These are phyloP conservation scores for Talaromyces verruculosus DNA, from an alignment of 2,329 filamentous ascomycete genomes.

Conservation along the genomic window DNA sequence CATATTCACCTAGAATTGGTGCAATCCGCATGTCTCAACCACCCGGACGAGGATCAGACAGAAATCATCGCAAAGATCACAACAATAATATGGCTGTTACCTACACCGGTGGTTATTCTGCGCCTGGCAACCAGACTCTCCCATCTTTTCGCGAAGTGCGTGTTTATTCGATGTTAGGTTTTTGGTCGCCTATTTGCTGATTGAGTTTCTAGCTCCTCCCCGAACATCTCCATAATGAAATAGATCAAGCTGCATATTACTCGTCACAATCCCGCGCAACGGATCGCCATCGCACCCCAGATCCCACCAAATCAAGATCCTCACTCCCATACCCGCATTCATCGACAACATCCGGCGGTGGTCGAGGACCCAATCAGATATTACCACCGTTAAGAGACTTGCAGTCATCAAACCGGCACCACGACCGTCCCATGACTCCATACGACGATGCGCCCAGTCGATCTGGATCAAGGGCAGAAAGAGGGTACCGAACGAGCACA, in stretches of 20 bases:
- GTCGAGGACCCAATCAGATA: slow-evolving; percentile 34
- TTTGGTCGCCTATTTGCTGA: neutral
- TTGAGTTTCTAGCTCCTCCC: slow-evolving; percentile 36
- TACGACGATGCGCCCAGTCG: slow-evolving; percentile 28
- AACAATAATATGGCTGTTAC: slow-evolving; percentile 18
- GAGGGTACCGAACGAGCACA: slow-evolving; percentile 13
- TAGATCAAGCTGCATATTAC: slow-evolving; percentile 41
- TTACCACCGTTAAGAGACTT: slow-evolving; percentile 41
- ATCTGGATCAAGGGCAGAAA: slow-evolving; percentile 1
- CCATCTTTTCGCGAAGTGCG: slow-evolving; percentile 22
- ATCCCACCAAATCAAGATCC: slow-evolving; percentile 34
- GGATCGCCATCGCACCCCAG: slow-evolving; percentile 30
- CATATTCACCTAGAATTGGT: neutral
- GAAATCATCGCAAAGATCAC: slow-evolving; percentile 16
- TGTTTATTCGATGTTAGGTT: neutral
- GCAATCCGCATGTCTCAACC: slow-evolving; percentile 22
- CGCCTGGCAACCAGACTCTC: slow-evolving; percentile 20
- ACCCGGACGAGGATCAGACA: slow-evolving; percentile 13
- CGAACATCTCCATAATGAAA: slow-evolving; percentile 44
- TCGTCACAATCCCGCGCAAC: slow-evolving; percentile 26
- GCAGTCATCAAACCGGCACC: slow-evolving; percentile 32
- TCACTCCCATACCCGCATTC: slow-evolving; percentile 28
- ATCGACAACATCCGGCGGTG: slow-evolving; percentile 28
- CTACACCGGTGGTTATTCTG: slow-evolving; percentile 16
- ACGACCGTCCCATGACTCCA: slow-evolving; percentile 27